Evolutionary conservation across 169 alveolate genomes (phyloP), one percentile per base, ranked within the genome.

Genomic region (Plasmodium inui): DNA sequence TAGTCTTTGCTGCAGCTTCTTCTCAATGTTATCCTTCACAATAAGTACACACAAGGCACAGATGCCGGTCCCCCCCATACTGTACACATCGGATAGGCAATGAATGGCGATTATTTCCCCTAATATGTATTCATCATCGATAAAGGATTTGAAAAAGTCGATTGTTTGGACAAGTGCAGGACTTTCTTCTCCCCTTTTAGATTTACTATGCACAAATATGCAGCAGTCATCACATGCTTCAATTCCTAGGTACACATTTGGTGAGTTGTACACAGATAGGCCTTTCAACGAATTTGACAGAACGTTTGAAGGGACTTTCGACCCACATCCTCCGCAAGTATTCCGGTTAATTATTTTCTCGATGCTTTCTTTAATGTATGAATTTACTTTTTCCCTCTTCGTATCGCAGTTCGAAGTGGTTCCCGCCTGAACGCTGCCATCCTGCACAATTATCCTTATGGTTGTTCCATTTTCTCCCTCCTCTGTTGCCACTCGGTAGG

Each of bases 261-360:
- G 71, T 22, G 95, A 91, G 39, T 26, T 91, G 61, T 78, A 91
- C 46, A 91, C 53, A 81, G 82, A 44, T 70, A 91, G 72, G 0
- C 71, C 57, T 61, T 82, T 91, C 76, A 91, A 82, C 34, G 95
- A 91, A 28, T 91, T 91, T 2, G 92, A 91, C 17, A 91, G 55
- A 9, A 91, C 85, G n/a, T 91, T 91, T 19, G 95, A 91, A 3
- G 95, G 95, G 8, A 91, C 95, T 72, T 91, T 91, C 26, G 95
- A 91, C 26, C 95, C 95, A 30, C 95, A 91, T 37, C 95, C 95
- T 82, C 95, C 95, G 72, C 95, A 91, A 30, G 95, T 91, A 30
- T 80, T 91, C 17, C 95, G 82, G 78, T 91, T 91, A 32, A 91
- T 82, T 91, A 91, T 91, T 82, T 91, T 91, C 14, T 82, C 82